A percentile compares a stretch with the other conserved stretches of the same genome.
Evolutionary conservation across 805 yeast species (phyloP).

Genomic region (Blastobotrys parvus): DNA sequence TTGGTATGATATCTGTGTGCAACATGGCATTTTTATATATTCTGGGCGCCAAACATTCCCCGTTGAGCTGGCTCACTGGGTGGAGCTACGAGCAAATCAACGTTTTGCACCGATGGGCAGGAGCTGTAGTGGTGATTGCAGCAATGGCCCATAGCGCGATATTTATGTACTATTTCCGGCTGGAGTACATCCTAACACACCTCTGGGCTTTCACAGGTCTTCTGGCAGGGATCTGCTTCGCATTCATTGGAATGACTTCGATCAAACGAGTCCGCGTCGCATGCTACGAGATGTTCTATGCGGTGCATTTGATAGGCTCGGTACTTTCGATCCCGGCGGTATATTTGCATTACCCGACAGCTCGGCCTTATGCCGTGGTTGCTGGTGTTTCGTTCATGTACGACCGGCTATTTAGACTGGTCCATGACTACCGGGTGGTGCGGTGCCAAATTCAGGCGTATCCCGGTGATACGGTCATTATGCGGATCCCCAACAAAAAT

Average conservation of each 20-base stretch:
- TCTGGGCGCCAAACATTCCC: constrained; percentile 20
- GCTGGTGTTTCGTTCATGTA: constrained; percentile 17
- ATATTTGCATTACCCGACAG: constrained; percentile 16
- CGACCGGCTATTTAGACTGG: constrained; percentile 14
- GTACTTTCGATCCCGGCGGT: constrained; percentile 16
- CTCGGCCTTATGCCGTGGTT: constrained; percentile 17
- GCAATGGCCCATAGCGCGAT: constrained; percentile 12
- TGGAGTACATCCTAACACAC: constrained; percentile 13
- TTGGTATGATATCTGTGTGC: constrained; percentile 16
- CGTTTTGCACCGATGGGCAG: constrained; percentile 34
- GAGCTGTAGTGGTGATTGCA: constrained; percentile 16
- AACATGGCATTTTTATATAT: constrained; percentile 19
- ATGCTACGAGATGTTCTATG: constrained; percentile 18
- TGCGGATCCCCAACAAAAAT: constrained; percentile 6
- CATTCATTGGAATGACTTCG: constrained; percentile 16
- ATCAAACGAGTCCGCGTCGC: constrained; percentile 7
- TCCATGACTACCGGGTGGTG: constrained; percentile 15
- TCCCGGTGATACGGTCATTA: constrained; percentile 17
- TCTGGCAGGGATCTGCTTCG: constrained; percentile 15
- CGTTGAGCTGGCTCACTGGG: constrained; percentile 28
- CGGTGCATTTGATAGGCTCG: constrained; percentile 15
- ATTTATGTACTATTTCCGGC: constrained; percentile 14
- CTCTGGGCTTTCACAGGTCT: constrained; percentile 16
- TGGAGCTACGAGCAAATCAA: constrained; percentile 39
- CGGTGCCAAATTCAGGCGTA: constrained; percentile 8